A percentile compares a stretch with the other conserved stretches of the same genome.
Evolutionary conservation across 257 asterid genomes (phyloP).

Genomic region (Verbascum thapsus): DNA sequence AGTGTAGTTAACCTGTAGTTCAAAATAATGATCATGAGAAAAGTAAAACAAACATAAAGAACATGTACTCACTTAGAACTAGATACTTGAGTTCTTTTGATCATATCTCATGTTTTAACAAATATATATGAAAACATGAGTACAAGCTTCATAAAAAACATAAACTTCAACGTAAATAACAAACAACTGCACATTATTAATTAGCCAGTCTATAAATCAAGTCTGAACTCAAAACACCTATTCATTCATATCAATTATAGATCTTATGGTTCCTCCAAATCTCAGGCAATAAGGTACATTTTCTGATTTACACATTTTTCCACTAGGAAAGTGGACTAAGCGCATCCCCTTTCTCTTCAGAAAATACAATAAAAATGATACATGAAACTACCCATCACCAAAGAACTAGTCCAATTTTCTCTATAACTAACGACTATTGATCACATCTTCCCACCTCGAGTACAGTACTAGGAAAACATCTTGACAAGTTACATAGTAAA

Average conservation of each 20-base stretch:
- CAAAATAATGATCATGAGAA: no score
- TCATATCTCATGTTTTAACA: no score
- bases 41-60: no score
- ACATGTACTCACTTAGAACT: no score
- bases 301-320: constrained; percentile 21
- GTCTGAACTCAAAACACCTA: background rate
- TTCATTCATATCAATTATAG: constrained; percentile 19
- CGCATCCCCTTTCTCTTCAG: background rate
- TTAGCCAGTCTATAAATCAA: no score
- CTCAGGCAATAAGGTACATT: constrained; percentile 18
- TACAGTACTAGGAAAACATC: background rate
- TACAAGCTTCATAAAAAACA: no score
- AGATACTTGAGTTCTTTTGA: no score
- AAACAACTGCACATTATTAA: no score
- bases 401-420: constrained; percentile 16
- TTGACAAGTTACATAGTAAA: constrained; percentile 25
- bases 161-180: no score
- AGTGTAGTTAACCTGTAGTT: no score
- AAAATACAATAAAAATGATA: constrained; percentile 19
- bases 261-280: constrained; percentile 16
- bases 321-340: constrained; percentile 26
- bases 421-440: constrained; percentile 29
- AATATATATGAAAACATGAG: no score
- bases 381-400: constrained; percentile 28
- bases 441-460: constrained; percentile 20